These are phyloP conservation scores for Ophiosphaerella herpotricha DNA, from an alignment of 2,329 filamentous ascomycete genomes.

Conservation along the genomic window DNA sequence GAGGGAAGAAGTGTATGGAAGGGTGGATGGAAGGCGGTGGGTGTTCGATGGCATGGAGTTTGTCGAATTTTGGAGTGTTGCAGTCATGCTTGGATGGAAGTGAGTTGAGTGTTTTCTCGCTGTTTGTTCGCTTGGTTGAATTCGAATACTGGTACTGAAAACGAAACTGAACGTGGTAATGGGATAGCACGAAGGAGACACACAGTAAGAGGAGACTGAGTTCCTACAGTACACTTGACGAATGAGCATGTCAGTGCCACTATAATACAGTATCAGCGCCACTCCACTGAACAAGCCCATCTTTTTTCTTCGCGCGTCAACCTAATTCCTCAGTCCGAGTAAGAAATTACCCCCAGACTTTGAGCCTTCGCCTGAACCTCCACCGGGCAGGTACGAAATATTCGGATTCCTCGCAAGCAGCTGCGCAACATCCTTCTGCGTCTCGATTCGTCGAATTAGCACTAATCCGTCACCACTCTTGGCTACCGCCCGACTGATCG, in stretches of 20 bases:
- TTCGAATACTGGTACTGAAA: no score
- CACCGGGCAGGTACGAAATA: constrained; percentile 88
- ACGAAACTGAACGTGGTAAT: no score
- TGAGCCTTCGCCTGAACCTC: constrained; percentile 60
- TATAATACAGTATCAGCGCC: constrained; percentile 36
- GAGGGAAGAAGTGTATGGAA: no score
- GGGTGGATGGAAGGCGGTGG: no score
- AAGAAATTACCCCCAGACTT: constrained; percentile 68
- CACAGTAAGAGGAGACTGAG: constrained; percentile 41
- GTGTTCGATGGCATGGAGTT: no score
- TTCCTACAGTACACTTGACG: constrained; percentile 39
- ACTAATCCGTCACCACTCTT: constrained; percentile 93
- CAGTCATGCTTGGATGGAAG: no score
- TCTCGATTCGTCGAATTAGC: constrained; percentile 96
- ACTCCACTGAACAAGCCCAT: no score
- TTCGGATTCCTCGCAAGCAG: constrained; percentile 90
- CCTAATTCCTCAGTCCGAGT: constrained; percentile 63
- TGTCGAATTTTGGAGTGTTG: no score
- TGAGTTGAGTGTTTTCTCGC: no score
- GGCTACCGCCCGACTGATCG: constrained; percentile 89
- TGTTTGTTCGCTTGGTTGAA: no score
- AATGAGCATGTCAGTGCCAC: constrained; percentile 11
- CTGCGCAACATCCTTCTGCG: constrained; percentile 91
- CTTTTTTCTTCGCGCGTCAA: constrained; percentile 15
- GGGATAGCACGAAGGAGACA: not conserved